phyloP scores from a whole-genome alignment of 345 rosid species.

The Salix exigua region DNA sequence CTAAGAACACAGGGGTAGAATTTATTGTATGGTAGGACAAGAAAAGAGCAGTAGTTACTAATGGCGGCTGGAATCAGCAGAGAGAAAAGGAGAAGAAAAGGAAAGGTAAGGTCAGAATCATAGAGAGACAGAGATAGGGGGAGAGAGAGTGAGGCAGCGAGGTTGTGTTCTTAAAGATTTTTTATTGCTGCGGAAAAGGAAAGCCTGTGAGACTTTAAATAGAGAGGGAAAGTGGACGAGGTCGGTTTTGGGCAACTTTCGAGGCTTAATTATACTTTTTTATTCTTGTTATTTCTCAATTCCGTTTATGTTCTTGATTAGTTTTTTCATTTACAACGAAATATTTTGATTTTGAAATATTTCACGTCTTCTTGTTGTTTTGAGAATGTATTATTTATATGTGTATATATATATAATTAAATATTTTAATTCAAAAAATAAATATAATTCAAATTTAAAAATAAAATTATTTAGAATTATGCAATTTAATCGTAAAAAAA shows the following conservation, averaged over 20 bases:
- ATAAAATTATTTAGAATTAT: no score
- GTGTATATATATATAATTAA: no score
- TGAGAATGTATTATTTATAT: no score
- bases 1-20: background rate
- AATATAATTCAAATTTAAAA: no score
- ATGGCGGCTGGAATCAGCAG: conserved; percentile 25
- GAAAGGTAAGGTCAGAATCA: conserved; percentile 1
- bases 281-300: background rate
- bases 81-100: background rate
- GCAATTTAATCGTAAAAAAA: no score
- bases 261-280: background rate
- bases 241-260: conserved; percentile 1
- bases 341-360: no score
- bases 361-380: no score
- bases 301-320: no score
- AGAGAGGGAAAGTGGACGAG: background rate
- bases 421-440: no score
- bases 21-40: conserved; percentile 2
- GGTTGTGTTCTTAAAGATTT: background rate
- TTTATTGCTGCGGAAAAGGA: conserved; percentile 1
- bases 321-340: no score
- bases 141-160: background rate
- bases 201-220: background rate
- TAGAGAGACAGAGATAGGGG: conserved; percentile 1
- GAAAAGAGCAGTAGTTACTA: background rate